Conservation (phyloP, 2,329 filamentous ascomycete species). For the Aspergillus viridinutans region DNA sequence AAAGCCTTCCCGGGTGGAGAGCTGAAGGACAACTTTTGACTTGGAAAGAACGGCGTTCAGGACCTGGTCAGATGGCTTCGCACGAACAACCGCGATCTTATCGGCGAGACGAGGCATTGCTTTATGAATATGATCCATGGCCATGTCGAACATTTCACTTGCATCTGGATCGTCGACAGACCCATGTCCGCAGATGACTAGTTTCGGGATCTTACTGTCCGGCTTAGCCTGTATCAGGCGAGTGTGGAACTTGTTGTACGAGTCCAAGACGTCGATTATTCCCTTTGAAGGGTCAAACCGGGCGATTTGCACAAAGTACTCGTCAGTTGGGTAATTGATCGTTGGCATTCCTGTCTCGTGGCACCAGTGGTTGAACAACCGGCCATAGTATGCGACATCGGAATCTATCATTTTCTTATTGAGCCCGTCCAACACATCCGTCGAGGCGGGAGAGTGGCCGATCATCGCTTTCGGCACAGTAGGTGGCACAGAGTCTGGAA, state of each 20-base stretch:
- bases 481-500: conserved; percentile 68
- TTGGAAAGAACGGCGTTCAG: conserved; percentile 72
- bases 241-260: conserved; percentile 67
- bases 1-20: conserved; percentile 78
- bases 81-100: conserved; percentile 71
- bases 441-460: conserved; percentile 73
- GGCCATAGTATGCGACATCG: conserved; percentile 69
- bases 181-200: conserved; percentile 73
- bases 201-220: conserved; percentile 58
- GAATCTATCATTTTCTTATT: conserved; percentile 70
- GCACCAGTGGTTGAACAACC: conserved; percentile 64
- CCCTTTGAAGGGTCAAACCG: conserved; percentile 82
- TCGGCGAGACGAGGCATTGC: conserved; percentile 57
- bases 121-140: conserved; percentile 62
- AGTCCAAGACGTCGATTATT: conserved; percentile 70
- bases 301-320: conserved; percentile 76
- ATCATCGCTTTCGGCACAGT: conserved; percentile 64
- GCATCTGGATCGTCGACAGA: conserved; percentile 79
- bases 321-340: conserved; percentile 45
- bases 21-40: conserved; percentile 69
- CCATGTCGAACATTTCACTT: conserved; percentile 66
- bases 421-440: conserved; percentile 77
- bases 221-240: conserved; percentile 50
- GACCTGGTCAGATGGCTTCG: conserved; percentile 74
- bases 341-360: conserved; percentile 51